Base-by-base conservation (phyloP, 2,329 filamentous ascomycete genomes). In the Pseudogymnoascus pannorum region DNA sequence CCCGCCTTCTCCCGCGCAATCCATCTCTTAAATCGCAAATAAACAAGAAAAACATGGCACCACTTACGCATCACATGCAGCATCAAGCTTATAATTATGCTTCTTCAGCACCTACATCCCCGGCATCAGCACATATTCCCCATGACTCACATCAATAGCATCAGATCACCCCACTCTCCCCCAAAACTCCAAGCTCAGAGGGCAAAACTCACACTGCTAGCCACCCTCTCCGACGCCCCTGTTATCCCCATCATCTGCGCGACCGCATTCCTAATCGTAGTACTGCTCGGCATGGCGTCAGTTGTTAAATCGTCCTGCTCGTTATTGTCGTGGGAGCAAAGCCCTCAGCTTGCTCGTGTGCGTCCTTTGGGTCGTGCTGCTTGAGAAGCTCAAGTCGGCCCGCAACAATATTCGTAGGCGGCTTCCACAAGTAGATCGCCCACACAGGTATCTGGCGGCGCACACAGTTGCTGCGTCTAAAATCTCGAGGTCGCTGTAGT, bases 61-160 rank as follows among this genome's bases (percentile, higher is more conserved):
- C 31, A 68, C 73, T 70, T 71, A 76, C 74, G 73, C 74, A 64
- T 76, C 72, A 61, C 70, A 69, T 60, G 74, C 73, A 57, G 68
- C 61, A 16, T 75, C 74, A 31, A 75, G 60, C 62, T 74, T 74
- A 72, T 72, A 76, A 14, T 67, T 67, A 36, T 72, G 61, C 20
- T 67, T 61, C 63, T 75, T 75, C 33, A 75, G 68, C 40, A 71
- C 67, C 74, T 76, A 63, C 8, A 61, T 31, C 44, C 42, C 59
- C 22, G 14, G 48, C 24, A 57, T 60, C 44, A 60, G 59, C 59
- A 36, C 48, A 44, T 14, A 33, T 33, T 58, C 26, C 7, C 16
- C 26, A 20, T 24, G 5, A 12, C n/a, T 16, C 24, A 20, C 22
- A 26, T 20, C 26, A 24, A 33, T 57, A 3, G 7, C 18, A 20